Evolutionary conservation across 768 basidiomycete genomes (phyloP).

Genomic region (Suillus cothurnatus): DNA sequence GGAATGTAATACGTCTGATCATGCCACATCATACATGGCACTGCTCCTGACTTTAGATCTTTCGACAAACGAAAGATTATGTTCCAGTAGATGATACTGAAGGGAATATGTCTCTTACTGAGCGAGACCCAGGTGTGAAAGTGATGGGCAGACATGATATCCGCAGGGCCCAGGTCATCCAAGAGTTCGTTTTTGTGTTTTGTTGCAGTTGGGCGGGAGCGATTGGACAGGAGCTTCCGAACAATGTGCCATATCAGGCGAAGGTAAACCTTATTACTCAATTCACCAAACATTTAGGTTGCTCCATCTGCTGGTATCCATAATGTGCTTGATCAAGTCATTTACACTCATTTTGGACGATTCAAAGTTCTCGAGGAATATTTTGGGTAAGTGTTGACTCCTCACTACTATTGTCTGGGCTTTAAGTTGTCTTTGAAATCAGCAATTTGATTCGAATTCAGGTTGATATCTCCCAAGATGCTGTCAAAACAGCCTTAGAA

Average conservation of each 20-base stretch:
- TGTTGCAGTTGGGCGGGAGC: conserved; percentile 16
- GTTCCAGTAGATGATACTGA: conserved; percentile 19
- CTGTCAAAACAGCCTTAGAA: conserved; percentile 36
- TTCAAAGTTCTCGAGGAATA: conserved; percentile 38
- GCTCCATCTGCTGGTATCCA: conserved; percentile 28
- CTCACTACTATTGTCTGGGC: not conserved
- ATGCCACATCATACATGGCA: conserved; percentile 31
- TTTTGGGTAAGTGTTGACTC: conserved; percentile 36
- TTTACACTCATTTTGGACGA: conserved; percentile 41
- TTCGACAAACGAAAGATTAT: not conserved
- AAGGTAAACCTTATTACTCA: conserved; percentile 30
- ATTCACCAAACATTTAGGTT: conserved; percentile 35
- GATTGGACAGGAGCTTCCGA: conserved; percentile 38
- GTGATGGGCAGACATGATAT: conserved; percentile 31
- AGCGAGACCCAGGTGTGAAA: conserved; percentile 18
- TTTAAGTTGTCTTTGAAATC: conserved; percentile 11
- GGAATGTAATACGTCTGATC: conserved; percentile 36
- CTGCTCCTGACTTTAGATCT: conserved; percentile 40
- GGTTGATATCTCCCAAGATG: conserved; percentile 25
- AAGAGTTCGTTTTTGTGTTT: conserved; percentile 24
- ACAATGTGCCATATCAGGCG: conserved; percentile 36
- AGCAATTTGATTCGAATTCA: conserved; percentile 34
- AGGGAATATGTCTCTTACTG: conserved; percentile 12
- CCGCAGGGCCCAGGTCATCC: conserved; percentile 34
- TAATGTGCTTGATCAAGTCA: conserved; percentile 32